These are phyloP conservation scores for Geotrichum europaeum DNA, from an alignment of 1,139 yeast species.

Conservation along the genomic window DNA sequence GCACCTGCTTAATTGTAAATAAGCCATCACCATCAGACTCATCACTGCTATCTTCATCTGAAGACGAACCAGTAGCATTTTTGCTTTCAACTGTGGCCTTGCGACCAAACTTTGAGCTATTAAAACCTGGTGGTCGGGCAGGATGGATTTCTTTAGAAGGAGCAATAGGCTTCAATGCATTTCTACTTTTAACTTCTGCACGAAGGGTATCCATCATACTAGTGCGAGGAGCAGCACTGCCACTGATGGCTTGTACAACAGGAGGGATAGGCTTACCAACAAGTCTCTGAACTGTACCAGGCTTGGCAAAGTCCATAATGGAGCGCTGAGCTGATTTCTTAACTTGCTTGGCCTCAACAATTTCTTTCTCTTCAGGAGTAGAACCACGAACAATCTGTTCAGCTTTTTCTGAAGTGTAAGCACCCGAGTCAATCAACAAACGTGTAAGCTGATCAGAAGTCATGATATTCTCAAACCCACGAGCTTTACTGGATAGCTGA, in stretches of 20 bases:
- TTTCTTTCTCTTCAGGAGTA: conserved; percentile 7
- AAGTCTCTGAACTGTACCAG: conserved; percentile 18
- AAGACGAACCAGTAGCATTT: conserved; percentile 5
- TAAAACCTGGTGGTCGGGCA: conserved; percentile 81
- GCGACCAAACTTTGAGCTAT: conserved; percentile 32
- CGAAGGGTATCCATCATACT: conserved; percentile 31
- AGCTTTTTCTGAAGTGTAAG: conserved; percentile 22
- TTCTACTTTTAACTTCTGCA: conserved; percentile 21
- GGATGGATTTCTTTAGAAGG: conserved; percentile 44
- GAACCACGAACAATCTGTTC: conserved; percentile 18
- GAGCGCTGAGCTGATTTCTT: conserved; percentile 20
- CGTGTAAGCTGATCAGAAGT: conserved; percentile 24
- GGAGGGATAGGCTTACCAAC: conserved; percentile 14
- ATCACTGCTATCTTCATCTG: conserved; percentile 29
- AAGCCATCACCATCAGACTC: conserved; percentile 28
- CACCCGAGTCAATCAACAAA: conserved; percentile 25
- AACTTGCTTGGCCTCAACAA: neutral
- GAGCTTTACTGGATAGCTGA: conserved; percentile 23
- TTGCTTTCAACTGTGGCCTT: conserved; percentile 16
- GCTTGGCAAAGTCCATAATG: conserved; percentile 21
- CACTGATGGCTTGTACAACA: conserved; percentile 12
- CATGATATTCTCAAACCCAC: conserved; percentile 25
- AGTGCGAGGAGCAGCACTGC: conserved; percentile 20
- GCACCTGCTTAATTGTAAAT: conserved; percentile 21
- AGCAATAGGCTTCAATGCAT: conserved; percentile 17